A percentile compares a stretch with the other conserved stretches of the same genome.
Conservation (phyloP, 2,329 filamentous ascomycete species). For the Colletotrichum nymphaeae region DNA sequence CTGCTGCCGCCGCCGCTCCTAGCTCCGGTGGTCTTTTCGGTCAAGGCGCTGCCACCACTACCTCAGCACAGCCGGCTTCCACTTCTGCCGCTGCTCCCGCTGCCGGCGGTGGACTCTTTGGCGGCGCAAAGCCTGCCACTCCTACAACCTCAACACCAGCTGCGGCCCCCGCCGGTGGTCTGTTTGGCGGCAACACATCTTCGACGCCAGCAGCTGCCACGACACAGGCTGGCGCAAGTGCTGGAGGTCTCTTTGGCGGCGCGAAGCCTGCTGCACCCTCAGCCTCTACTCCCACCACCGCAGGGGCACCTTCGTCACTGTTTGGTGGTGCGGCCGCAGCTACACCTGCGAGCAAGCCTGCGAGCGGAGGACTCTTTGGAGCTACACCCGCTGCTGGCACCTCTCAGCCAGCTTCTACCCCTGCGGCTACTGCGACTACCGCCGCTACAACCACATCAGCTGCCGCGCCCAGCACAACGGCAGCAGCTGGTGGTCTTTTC, state of each 20-base stretch:
- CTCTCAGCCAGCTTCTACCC: slow-evolving; percentile 43
- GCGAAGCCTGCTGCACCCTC: slow-evolving; percentile 41
- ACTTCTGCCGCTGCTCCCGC: slow-evolving; percentile 38
- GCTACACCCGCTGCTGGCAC: slow-evolving; percentile 43
- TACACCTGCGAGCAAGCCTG: slow-evolving; percentile 47
- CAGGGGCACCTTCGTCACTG: slow-evolving; percentile 42
- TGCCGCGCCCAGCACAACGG: slow-evolving; percentile 42
- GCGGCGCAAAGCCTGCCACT: slow-evolving; percentile 51
- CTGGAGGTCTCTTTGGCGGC: slow-evolving; percentile 41
- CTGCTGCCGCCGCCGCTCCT: slow-evolving; percentile 19
- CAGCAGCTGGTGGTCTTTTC: slow-evolving; percentile 47
- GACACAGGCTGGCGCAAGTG: slow-evolving; percentile 39
- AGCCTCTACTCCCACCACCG: slow-evolving; percentile 43
- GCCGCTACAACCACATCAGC: slow-evolving; percentile 41
- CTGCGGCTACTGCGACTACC: slow-evolving; percentile 46
- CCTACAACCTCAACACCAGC: slow-evolving; percentile 41
- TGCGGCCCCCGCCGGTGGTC: slow-evolving; percentile 36
- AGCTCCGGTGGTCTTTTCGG: slow-evolving; percentile 33
- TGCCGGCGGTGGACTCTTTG: slow-evolving; percentile 48
- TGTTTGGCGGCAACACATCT: slow-evolving; percentile 57
- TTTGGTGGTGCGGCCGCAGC: slow-evolving; percentile 49
- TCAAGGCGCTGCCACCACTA: slow-evolving; percentile 31
- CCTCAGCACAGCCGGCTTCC: slow-evolving; percentile 43
- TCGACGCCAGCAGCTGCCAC: slow-evolving; percentile 46
- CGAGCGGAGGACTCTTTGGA: slow-evolving; percentile 45